phyloP scores from a whole-genome alignment of 306 rosid genomes.

The Inga leiocalycina region DNA sequence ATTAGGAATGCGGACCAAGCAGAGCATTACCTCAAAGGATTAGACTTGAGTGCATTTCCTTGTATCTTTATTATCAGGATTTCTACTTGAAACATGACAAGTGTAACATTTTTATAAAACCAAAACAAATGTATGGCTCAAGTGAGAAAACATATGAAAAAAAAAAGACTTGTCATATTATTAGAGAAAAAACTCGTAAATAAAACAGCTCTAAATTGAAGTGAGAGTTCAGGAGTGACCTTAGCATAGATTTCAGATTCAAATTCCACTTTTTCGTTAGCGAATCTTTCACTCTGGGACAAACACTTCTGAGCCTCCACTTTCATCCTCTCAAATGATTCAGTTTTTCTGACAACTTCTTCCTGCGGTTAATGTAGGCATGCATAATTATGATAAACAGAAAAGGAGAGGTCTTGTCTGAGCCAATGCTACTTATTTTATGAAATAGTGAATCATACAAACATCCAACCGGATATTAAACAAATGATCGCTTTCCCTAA shows the following conservation, averaged over 20 bases:
- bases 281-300: constrained; percentile 73
- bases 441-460: constrained; percentile 1
- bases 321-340: constrained; percentile 73
- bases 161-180: not conserved
- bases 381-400: not conserved
- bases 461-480: constrained; percentile 5
- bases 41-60: not conserved
- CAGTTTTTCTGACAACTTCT: constrained; percentile 77
- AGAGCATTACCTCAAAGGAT: constrained; percentile 15
- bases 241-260: constrained; percentile 70
- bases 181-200: not conserved
- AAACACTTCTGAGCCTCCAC: constrained; percentile 82
- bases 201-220: constrained; percentile 3
- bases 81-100: not conserved
- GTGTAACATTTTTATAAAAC: not conserved
- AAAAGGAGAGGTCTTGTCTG: not conserved
- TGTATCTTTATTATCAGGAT: not conserved
- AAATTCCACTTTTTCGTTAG: constrained; percentile 73
- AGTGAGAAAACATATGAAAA: not conserved
- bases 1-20: not conserved
- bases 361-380: constrained; percentile 55
- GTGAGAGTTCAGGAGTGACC: constrained; percentile 49
- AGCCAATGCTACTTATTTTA: not conserved
- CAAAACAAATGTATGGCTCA: not conserved
- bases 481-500: not conserved